Evolutionary conservation across 345 rosid genomes (phyloP), one percentile per base, ranked within the genome.

Genomic region (Salix exigua): DNA sequence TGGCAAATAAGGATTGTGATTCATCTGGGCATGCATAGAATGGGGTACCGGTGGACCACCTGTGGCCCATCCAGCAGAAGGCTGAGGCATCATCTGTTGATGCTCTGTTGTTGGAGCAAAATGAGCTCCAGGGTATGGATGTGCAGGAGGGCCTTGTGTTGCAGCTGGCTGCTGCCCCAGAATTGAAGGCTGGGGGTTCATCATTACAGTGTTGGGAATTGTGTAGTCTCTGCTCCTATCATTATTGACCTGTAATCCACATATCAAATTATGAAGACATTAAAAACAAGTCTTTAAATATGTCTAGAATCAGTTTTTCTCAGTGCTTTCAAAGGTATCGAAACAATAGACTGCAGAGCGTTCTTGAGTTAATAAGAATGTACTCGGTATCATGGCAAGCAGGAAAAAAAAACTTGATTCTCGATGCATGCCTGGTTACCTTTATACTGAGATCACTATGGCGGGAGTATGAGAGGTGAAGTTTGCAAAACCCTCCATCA

Each of bases 401-500:
- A 68, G 21, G 40, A 1, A 10, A 58, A 10, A 26, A 2, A 38
- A 33, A 46, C 58, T 30, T 14, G 16, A 53, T 33, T 76, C 38
- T 23, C 21, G 25, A 53, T 35, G 12, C 7, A 35, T 6, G 25
- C 40, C 25, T 14, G 38, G 35, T 61, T 81, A 89, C 99, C 97
- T 96, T 96, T 66, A 96, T 96, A 85, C 92, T 96, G 73, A 96
- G 98, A 81, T 93, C 99, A 2, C 88, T 91, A 70, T 94, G 99
- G 72, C 97, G 99, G 18, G 99, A 94, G 85, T 91, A 92, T 13
- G 99, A 90, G 16, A 94, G 81, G 84, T 96, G 99, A 81, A 96
- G 98, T 81, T 96, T 94, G 89, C 99, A 94, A 82, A 88, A 96
- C 48, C 98, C 99, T 75, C 99, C 98, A 80, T 92, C 97, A 73